These are phyloP conservation scores for Umbelopsis sp. DNA, from an alignment of 371 early-diverging fungal species.

Conservation along the genomic window DNA sequence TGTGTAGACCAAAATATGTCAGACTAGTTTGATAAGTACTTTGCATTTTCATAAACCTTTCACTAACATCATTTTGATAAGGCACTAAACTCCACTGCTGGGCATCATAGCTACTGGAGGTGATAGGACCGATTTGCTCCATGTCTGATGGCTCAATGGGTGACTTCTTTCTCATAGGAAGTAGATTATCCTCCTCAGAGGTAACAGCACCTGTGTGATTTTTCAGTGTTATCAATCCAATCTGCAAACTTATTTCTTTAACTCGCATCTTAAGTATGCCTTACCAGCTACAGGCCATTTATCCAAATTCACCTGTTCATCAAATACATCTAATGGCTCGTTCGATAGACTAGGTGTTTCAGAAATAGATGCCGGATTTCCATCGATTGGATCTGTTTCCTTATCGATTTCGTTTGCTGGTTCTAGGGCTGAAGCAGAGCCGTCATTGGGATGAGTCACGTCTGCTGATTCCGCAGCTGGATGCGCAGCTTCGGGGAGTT, in stretches of 20 bases:
- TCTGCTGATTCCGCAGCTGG: not conserved
- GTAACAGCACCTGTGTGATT: not conserved
- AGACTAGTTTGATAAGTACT: not conserved
- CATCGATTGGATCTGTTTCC: not conserved
- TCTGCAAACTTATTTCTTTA: not conserved
- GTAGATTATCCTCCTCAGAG: not conserved
- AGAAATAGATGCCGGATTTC: not conserved
- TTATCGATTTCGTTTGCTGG: not conserved
- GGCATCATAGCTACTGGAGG: not conserved
- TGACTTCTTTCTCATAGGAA: not conserved
- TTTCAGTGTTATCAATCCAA: not conserved
- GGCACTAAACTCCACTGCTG: constrained; percentile 5
- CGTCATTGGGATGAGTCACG: not conserved
- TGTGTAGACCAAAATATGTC: not conserved
- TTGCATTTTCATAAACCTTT: not conserved
- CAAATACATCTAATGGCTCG: not conserved
- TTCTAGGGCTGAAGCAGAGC: not conserved
- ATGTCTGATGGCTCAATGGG: not conserved
- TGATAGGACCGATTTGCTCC: not conserved
- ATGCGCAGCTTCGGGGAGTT: not conserved
- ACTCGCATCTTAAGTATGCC: not conserved
- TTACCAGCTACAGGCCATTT: not conserved
- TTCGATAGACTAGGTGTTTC: not conserved
- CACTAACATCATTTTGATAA: constrained; percentile 7
- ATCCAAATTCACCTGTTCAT: not conserved